These are phyloP conservation scores for Starmerella stigmatis DNA, from an alignment of 805 yeast species.

Conservation along the genomic window DNA sequence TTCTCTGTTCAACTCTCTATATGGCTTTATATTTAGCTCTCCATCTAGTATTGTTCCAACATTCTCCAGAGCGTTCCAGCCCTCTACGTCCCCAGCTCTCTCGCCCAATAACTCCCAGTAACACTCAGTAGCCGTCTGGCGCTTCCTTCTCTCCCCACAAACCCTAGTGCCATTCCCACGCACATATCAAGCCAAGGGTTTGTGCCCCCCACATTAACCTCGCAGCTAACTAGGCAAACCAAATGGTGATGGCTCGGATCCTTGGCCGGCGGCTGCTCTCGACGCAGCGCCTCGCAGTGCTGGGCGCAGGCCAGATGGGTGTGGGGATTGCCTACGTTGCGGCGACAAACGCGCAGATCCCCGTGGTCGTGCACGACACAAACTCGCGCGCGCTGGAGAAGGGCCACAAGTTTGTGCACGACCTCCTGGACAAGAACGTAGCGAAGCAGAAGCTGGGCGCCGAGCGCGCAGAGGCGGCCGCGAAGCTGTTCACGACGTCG, in stretches of 20 bases:
- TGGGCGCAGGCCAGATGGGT: slow-evolving; percentile 40
- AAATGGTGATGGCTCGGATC: neutral
- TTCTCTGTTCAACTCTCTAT: too few relatives aligned
- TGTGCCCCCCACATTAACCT: too few relatives aligned
- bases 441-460: slow-evolving; percentile 30
- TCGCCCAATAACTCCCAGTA: too few relatives aligned
- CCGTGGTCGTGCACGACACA: slow-evolving; percentile 32
- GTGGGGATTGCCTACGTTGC: slow-evolving; percentile 38
- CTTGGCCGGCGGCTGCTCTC: slow-evolving; percentile 9
- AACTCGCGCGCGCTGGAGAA: slow-evolving; percentile 29
- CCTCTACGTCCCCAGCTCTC: too few relatives aligned
- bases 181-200: too few relatives aligned
- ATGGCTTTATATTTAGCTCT: too few relatives aligned
- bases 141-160: too few relatives aligned
- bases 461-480: slow-evolving; percentile 28
- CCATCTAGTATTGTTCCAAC: too few relatives aligned
- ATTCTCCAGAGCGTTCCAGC: too few relatives aligned
- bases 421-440: slow-evolving; percentile 33
- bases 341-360: slow-evolving; percentile 32
- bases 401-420: slow-evolving; percentile 32
- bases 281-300: slow-evolving; percentile 18
- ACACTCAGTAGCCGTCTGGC: too few relatives aligned
- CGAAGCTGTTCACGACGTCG: slow-evolving; percentile 25
- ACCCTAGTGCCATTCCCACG: too few relatives aligned
- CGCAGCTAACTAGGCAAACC: too few relatives aligned